phyloP scores from a whole-genome alignment of 495 filamentous ascomycete species.

The Margaritispora aquatica region DNA sequence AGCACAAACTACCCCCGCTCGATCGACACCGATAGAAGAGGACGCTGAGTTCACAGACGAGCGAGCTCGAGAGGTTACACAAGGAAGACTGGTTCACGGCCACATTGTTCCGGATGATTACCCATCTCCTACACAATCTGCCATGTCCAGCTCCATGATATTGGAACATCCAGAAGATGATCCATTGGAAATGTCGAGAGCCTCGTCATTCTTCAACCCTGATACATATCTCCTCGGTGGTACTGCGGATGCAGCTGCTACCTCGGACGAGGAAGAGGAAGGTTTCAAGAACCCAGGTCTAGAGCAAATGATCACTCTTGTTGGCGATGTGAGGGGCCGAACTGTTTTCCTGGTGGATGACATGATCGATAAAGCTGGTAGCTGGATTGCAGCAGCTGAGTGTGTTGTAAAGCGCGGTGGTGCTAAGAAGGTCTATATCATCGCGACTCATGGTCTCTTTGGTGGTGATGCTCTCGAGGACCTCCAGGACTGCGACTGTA shows the following conservation, averaged over 20 bases:
- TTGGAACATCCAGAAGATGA: conserved; percentile 42
- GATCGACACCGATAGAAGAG: conserved; percentile 29
- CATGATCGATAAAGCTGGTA: conserved; percentile 96
- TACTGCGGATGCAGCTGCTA: conserved; percentile 68
- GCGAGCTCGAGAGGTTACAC: conserved; percentile 83
- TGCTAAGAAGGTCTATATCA: conserved; percentile 92
- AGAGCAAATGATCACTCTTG: conserved; percentile 92
- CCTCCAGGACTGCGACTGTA: conserved; percentile 85
- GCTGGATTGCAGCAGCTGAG: conserved; percentile 98
- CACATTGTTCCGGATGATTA: conserved; percentile 95
- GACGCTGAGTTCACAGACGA: conserved; percentile 77
- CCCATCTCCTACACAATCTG: conserved; percentile 66
- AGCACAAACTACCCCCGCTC: conserved; percentile 6
- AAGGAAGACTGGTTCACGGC: conserved; percentile 87
- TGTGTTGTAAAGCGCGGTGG: conserved; percentile 89
- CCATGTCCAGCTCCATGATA: conserved; percentile 47
- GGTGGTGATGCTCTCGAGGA: conserved; percentile 83
- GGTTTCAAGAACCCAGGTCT: conserved; percentile 63
- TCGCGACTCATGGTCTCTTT: conserved; percentile 94
- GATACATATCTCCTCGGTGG: conserved; percentile 68
- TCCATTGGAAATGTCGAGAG: conserved; percentile 49
- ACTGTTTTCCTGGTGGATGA: conserved; percentile 94
- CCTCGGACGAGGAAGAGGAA: conserved; percentile 86
- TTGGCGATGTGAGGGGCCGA: conserved; percentile 81
- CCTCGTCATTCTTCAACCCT: conserved; percentile 47